A percentile compares a stretch with the other conserved stretches of the same genome.
phyloP scores from a whole-genome alignment of 2,329 filamentous ascomycete species.

The Fusarium continuum region DNA sequence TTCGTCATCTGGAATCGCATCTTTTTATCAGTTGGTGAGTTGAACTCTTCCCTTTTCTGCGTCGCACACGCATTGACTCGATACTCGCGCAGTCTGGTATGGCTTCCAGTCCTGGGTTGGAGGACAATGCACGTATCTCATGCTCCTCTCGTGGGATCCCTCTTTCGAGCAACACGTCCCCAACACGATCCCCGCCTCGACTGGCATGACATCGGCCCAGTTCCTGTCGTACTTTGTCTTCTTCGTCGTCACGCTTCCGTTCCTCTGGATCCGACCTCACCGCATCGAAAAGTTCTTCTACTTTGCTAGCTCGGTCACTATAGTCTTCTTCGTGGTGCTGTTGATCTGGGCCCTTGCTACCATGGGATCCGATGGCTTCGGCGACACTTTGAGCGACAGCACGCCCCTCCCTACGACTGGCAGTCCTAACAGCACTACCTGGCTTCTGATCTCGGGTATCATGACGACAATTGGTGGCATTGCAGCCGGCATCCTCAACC shows the following conservation, averaged over 20 bases:
- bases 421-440: constrained; percentile 46
- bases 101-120: constrained; percentile 59
- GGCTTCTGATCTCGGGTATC: constrained; percentile 51
- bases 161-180: constrained; percentile 53
- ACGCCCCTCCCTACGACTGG: constrained; percentile 39
- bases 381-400: constrained; percentile 44
- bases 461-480: constrained; percentile 52
- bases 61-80: background rate
- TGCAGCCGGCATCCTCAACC: constrained; percentile 51
- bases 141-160: constrained; percentile 57
- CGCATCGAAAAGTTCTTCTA: constrained; percentile 55
- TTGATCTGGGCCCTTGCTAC: constrained; percentile 57
- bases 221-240: constrained; percentile 58
- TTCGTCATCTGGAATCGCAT: constrained; percentile 56
- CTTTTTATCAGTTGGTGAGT: constrained; percentile 52
- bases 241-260: constrained; percentile 53
- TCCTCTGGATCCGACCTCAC: constrained; percentile 57
- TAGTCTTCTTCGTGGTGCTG: constrained; percentile 54
- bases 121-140: constrained; percentile 57
- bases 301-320: constrained; percentile 50
- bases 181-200: constrained; percentile 52
- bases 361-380: constrained; percentile 54
- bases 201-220: constrained; percentile 55
- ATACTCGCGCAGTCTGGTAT: constrained; percentile 43
- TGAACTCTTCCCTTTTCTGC: background rate